These are phyloP conservation scores for Cercospora sp. DNA, from an alignment of 2,329 filamentous ascomycete genomes.

Conservation along the genomic window DNA sequence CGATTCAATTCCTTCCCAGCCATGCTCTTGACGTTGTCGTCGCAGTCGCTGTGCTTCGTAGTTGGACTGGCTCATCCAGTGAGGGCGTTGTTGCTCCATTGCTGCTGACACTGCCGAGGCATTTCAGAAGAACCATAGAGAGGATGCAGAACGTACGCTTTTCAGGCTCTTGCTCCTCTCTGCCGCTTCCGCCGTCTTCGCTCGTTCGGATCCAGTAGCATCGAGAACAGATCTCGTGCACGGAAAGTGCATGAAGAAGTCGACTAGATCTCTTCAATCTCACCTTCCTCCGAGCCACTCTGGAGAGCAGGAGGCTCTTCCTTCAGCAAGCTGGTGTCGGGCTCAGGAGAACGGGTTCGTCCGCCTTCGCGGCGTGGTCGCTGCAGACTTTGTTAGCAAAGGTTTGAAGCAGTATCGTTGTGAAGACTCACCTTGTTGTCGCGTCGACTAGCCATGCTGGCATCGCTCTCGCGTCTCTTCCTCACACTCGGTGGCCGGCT, in stretches of 20 bases:
- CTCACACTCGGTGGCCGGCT: slow-evolving; percentile 59
- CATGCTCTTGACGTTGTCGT: background rate
- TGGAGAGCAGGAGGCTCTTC: slow-evolving; percentile 61
- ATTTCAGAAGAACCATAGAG: background rate
- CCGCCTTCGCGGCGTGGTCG: slow-evolving; percentile 26
- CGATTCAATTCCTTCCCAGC: background rate
- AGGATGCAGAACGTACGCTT: background rate
- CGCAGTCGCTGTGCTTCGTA: too few relatives aligned
- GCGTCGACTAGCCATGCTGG: slow-evolving; percentile 41
- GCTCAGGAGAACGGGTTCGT: slow-evolving; percentile 28
- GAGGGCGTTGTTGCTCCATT: too few relatives aligned
- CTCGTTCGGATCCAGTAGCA: background rate
- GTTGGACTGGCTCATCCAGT: too few relatives aligned
- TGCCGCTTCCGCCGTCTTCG: background rate
- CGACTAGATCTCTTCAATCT: slow-evolving; percentile 76
- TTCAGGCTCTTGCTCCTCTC: background rate
- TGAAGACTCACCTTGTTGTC: slow-evolving; percentile 45
- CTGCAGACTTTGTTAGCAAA: slow-evolving; percentile 19
- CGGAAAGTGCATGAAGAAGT: background rate
- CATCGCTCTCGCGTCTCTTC: slow-evolving; percentile 68
- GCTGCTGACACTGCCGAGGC: background rate
- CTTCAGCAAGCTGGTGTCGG: slow-evolving; percentile 36
- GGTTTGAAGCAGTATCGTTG: background rate
- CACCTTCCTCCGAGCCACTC: slow-evolving; percentile 93
- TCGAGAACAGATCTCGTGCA: background rate